Percentiles rank a stretch among this genome's conserved stretches.
Conservation (phyloP, 306 rosid genomes). For the Mimosa pudica region DNA sequence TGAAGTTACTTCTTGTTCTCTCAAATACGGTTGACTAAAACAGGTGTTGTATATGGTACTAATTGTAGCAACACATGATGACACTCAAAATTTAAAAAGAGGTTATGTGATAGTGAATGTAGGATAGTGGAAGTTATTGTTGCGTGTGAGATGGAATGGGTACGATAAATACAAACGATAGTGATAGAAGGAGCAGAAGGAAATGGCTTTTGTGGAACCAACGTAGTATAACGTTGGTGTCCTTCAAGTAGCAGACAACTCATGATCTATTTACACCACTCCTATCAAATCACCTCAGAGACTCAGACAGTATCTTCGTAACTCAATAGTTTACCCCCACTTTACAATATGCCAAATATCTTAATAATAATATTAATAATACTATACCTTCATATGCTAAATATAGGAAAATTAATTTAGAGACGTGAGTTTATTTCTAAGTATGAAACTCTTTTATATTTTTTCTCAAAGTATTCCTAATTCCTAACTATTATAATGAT, state of each 20-base stretch:
- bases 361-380: too few relatives aligned
- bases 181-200: not conserved
- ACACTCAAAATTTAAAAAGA: not conserved
- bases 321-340: constrained; percentile 42
- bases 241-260: constrained; percentile 45
- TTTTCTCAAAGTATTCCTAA: too few relatives aligned
- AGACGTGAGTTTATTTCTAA: too few relatives aligned
- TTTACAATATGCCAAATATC: not conserved
- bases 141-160: constrained; percentile 1
- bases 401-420: too few relatives aligned
- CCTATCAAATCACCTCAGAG: constrained; percentile 50
- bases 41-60: not conserved
- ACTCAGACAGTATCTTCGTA: constrained; percentile 40
- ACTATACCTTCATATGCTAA: too few relatives aligned
- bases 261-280: constrained; percentile 43
- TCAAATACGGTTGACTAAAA: not conserved
- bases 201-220: constrained; percentile 29
- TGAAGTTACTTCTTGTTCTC: not conserved
- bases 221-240: constrained; percentile 41
- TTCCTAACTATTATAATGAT: too few relatives aligned
- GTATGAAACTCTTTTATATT: too few relatives aligned
- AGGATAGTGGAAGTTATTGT: not conserved
- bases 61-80: not conserved
- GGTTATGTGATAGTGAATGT: not conserved
- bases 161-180: not conserved